A percentile compares a stretch with the other conserved stretches of the same genome.
phyloP scores from a whole-genome alignment of 306 rosid genomes.

The Phaseolus lunatus region DNA sequence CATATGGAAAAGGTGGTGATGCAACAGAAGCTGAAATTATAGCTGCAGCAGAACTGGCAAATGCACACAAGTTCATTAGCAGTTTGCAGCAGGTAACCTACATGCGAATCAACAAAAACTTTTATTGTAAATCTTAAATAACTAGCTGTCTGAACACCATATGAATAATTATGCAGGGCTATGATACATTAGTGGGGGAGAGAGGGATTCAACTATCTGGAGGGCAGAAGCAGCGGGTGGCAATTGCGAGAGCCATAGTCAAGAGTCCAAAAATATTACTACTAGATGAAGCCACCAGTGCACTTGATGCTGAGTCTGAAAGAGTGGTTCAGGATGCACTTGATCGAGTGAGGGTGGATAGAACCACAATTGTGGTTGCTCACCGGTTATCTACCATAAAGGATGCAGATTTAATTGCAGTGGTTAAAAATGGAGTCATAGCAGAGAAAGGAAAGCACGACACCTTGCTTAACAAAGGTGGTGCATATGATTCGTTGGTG shows the following conservation, averaged over 20 bases:
- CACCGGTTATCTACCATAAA: constrained; percentile 74
- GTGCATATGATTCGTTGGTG: constrained; percentile 69
- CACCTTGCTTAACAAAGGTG: constrained; percentile 61
- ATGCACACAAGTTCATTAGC: constrained; percentile 80
- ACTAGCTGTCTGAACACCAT: not conserved
- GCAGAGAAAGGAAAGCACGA: constrained; percentile 82
- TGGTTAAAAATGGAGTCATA: constrained; percentile 68
- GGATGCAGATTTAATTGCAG: constrained; percentile 70
- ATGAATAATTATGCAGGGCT: constrained; percentile 56
- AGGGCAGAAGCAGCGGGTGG: constrained; percentile 86
- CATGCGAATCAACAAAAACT: not conserved
- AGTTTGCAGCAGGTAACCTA: constrained; percentile 63
- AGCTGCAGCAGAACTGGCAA: constrained; percentile 73
- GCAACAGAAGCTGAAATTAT: constrained; percentile 72
- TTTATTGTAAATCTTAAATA: not conserved
- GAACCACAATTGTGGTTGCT: constrained; percentile 76
- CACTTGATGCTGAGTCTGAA: constrained; percentile 86
- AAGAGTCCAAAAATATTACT: constrained; percentile 71
- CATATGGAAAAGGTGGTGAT: constrained; percentile 67
- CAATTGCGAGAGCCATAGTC: constrained; percentile 75
- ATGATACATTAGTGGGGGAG: constrained; percentile 73
- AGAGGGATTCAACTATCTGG: constrained; percentile 79
- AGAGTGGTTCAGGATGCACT: constrained; percentile 77
- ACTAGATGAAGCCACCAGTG: constrained; percentile 84
- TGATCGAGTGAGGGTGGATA: constrained; percentile 62